phyloP scores from a whole-genome alignment of 2,329 filamentous ascomycete genomes.

The Alternaria incomplexa region DNA sequence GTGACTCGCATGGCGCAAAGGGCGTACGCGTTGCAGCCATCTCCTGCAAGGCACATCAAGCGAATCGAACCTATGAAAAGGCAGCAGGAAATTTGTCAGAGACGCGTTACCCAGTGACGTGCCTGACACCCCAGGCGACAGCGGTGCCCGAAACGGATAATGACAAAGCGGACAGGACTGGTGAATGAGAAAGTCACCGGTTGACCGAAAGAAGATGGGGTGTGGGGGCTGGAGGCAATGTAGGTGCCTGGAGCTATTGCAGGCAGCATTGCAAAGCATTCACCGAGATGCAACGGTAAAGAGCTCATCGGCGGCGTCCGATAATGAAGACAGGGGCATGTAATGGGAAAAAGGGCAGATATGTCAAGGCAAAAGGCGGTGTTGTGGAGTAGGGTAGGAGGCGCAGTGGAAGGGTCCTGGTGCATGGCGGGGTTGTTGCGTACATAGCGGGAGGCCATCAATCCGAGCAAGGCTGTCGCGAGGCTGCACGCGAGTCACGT shows the following conservation, averaged over 20 bases:
- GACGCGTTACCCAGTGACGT: slow-evolving; percentile 25
- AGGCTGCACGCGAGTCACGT: slow-evolving; percentile 14
- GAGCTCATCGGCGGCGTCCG: slow-evolving; percentile 1
- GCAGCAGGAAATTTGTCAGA: slow-evolving; percentile 11
- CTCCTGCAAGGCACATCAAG: slow-evolving; percentile 37
- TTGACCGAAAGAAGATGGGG: slow-evolving; percentile 20
- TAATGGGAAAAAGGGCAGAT: not conserved
- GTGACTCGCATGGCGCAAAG: slow-evolving; percentile 14
- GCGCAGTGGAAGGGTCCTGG: slow-evolving; percentile 13
- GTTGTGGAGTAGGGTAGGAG: slow-evolving; percentile 1
- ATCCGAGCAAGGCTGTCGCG: slow-evolving; percentile 5
- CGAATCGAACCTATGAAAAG: slow-evolving; percentile 24
- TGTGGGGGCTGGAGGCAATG: slow-evolving; percentile 27
- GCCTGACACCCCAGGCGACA: slow-evolving; percentile 25
- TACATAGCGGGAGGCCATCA: not conserved
- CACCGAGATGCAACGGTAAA: slow-evolving; percentile 1
- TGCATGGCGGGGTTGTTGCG: slow-evolving; percentile 15
- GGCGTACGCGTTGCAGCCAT: not conserved
- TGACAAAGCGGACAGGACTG: slow-evolving; percentile 4
- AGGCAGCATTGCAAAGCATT: slow-evolving; percentile 1
- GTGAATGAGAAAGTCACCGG: slow-evolving; percentile 36
- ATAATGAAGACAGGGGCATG: not conserved
- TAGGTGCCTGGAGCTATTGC: slow-evolving; percentile 17
- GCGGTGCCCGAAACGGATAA: slow-evolving; percentile 9
- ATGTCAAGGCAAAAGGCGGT: slow-evolving; percentile 16